Percentiles rank a stretch among this genome's conserved stretches.
These are phyloP conservation scores for Tolypocladium nubicola DNA, from an alignment of 2,329 filamentous ascomycete genomes.

Conservation along the genomic window DNA sequence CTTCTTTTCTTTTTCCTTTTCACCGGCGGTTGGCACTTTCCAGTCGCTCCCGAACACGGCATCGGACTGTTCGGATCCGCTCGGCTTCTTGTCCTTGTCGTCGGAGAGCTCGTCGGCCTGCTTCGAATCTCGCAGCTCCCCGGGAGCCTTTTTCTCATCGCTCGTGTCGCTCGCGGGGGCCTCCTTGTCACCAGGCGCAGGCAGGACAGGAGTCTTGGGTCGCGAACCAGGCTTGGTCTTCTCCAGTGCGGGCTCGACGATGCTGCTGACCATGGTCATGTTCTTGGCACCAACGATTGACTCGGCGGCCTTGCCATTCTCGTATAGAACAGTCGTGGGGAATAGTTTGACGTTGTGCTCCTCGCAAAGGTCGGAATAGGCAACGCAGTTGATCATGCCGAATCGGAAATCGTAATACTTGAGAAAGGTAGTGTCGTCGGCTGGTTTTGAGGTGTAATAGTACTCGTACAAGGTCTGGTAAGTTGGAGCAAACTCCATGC, in stretches of 20 bases:
- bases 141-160: constrained; percentile 13
- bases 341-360: constrained; percentile 58
- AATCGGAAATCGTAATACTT: constrained; percentile 86
- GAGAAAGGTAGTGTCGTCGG: constrained; percentile 53
- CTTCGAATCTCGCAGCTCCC: constrained; percentile 18
- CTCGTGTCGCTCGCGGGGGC: constrained; percentile 18
- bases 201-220: constrained; percentile 56
- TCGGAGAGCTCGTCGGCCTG: constrained; percentile 19
- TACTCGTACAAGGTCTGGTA: constrained; percentile 94
- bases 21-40: constrained; percentile 18
- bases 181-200: constrained; percentile 55
- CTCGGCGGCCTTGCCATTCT: constrained; percentile 61
- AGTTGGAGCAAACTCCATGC: constrained; percentile 66
- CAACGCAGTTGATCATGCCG: constrained; percentile 74
- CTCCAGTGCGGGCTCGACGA: constrained; percentile 70
- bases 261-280: constrained; percentile 54
- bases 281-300: constrained; percentile 55
- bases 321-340: constrained; percentile 70
- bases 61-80: constrained; percentile 3
- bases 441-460: constrained; percentile 77
- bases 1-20: constrained; percentile 21
- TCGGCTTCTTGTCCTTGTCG: constrained; percentile 4
- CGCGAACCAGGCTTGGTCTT: constrained; percentile 71
- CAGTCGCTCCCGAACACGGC: constrained; percentile 17
- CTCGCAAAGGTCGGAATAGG: constrained; percentile 67